Conservation (phyloP, 768 basidiomycete species). For the Phanerodontia chrysosporium region DNA sequence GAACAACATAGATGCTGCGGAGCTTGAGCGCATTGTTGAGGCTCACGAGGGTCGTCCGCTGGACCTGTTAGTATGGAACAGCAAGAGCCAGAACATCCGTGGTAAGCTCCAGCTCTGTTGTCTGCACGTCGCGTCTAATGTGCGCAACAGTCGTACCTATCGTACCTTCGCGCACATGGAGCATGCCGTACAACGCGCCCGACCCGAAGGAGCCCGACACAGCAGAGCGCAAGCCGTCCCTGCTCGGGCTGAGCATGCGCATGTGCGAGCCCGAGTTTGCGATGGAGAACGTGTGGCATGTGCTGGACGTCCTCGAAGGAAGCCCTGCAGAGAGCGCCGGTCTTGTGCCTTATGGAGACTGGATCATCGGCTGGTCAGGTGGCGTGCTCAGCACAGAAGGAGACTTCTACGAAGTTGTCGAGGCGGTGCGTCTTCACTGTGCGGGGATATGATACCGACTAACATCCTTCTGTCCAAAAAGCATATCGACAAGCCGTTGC, state of each 20-base stretch:
- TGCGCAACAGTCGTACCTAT: slow-evolving; percentile 68
- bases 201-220: slow-evolving; percentile 34
- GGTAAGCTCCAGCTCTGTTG: slow-evolving; percentile 37
- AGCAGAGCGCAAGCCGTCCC: slow-evolving; percentile 63
- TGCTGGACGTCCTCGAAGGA: slow-evolving; percentile 93
- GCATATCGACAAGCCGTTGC: slow-evolving; percentile 91
- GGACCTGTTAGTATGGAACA: slow-evolving; percentile 79
- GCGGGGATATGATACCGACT: neutral
- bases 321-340: slow-evolving; percentile 96
- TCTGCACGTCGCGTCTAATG: neutral
- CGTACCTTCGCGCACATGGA: slow-evolving; percentile 81
- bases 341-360: slow-evolving; percentile 85
- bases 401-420: slow-evolving; percentile 95
- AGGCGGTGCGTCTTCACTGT: slow-evolving; percentile 56
- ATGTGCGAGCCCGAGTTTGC: slow-evolving; percentile 88
- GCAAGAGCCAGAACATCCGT: slow-evolving; percentile 68
- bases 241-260: slow-evolving; percentile 92
- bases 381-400: slow-evolving; percentile 87
- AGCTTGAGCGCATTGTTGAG: slow-evolving; percentile 80
- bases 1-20: slow-evolving; percentile 52
- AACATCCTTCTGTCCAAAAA: slow-evolving; percentile 25
- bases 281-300: slow-evolving; percentile 95
- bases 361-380: slow-evolving; percentile 89
- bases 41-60: slow-evolving; percentile 67
- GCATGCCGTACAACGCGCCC: slow-evolving; percentile 32